Evolutionary conservation across 108 stramenopile genomes (phyloP), one percentile per base, ranked within the genome.

Genomic region (Nitzschia sp.): DNA sequence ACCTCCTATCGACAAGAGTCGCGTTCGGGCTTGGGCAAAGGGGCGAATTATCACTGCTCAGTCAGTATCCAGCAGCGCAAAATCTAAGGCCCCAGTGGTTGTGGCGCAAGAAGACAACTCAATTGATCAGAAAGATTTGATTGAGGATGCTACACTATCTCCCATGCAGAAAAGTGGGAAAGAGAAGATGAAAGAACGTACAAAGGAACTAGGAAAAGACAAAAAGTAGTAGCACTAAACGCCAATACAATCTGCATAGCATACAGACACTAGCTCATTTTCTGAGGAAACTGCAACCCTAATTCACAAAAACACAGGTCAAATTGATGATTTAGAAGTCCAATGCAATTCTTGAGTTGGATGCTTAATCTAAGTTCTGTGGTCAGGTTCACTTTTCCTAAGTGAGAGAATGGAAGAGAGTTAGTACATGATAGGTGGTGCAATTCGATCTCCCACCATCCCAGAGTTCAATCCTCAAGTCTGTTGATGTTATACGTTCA

Each of bases 1-100:
- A 21, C 34, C 35, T 32, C 29, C 56, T n/a, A 71, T 77, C 35
- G 69, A 79, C 56, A 73, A 67, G 45, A 72, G 79, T 41, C 61
- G 85, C 31, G 75, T 93, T 1, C 76, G 87, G 30, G 86, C 86
- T 3, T 90, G 87, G 87, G 85, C 85, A 31, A 88, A 90, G 76
- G 89, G 85, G 29, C 64, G 89, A 44, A 62, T 83, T 44, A 57
- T 92, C 57, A 38, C 53, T 19, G 32, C 50, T 22, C 11, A 38
- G 4, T 22, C 35, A 21, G 6, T 13, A 11, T 50, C 48, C 19
- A 50, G 17, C 19, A n/a, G 19, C 19, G 25, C 71, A 11, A 53
- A 53, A 17, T 15, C 16, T 0, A 55, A 48, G 26, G 55, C 75
- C 44, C 71, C 71, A 1, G 34, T 63, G 38, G 77, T 69, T 5